These are phyloP conservation scores for Arctostaphylos glauca DNA, from an alignment of 148 eudicot genomes.

Conservation along the genomic window DNA sequence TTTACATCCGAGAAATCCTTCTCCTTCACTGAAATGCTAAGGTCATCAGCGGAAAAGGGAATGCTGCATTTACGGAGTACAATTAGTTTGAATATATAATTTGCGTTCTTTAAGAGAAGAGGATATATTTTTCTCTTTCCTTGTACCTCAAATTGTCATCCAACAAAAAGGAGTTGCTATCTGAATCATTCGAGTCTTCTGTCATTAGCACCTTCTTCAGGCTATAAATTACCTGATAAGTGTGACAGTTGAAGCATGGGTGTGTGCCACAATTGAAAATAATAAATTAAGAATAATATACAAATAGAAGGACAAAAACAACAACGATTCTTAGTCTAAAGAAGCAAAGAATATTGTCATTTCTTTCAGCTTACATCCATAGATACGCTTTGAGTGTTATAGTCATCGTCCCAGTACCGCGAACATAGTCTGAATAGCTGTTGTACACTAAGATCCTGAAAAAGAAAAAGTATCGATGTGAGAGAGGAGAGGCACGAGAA, in stretches of 20 bases:
- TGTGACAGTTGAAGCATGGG: constrained; percentile 10
- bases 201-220: constrained; percentile 48
- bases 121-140: background rate
- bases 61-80: constrained; percentile 47
- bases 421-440: constrained; percentile 67
- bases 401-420: constrained; percentile 48
- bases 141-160: constrained; percentile 64
- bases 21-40: constrained; percentile 46
- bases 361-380: constrained; percentile 55
- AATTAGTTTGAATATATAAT: background rate
- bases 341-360: background rate
- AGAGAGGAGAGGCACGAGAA: background rate
- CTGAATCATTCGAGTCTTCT: constrained; percentile 44
- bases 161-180: constrained; percentile 50
- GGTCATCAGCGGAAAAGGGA: constrained; percentile 64
- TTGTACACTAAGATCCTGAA: constrained; percentile 58
- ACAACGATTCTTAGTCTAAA: background rate
- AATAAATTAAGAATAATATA: background rate
- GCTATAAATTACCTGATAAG: constrained; percentile 54
- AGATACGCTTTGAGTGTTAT: constrained; percentile 55
- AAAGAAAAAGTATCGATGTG: constrained; percentile 1
- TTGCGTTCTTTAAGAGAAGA: background rate
- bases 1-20: constrained; percentile 65
- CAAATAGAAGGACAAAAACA: background rate
- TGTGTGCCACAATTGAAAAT: background rate